Evolutionary conservation across 768 basidiomycete genomes (phyloP).

Genomic region (Sarcomyxa edulis): DNA sequence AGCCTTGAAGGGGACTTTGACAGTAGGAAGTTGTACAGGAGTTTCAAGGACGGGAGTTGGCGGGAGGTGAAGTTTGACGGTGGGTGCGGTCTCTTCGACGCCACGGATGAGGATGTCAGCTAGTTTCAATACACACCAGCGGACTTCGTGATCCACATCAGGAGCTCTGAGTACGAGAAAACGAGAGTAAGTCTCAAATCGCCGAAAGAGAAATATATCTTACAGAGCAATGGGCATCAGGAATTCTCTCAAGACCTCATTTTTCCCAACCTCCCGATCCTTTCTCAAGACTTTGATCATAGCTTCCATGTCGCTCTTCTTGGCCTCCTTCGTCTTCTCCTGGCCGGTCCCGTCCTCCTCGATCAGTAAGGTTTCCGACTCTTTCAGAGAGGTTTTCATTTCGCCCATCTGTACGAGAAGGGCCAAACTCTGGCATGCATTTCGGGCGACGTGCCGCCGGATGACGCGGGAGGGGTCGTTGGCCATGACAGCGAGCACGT

Average conservation of each 20-base stretch:
- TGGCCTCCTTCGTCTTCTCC: conserved; percentile 67
- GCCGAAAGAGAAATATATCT: conserved; percentile 17
- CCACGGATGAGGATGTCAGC: conserved; percentile 86
- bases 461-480: conserved; percentile 80
- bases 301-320: conserved; percentile 77
- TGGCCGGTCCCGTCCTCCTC: conserved; percentile 79
- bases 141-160: conserved; percentile 81
- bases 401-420: conserved; percentile 87
- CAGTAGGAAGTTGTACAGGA: conserved; percentile 48
- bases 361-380: conserved; percentile 72
- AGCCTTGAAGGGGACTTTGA: conserved; percentile 47
- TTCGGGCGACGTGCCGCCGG: conserved; percentile 82
- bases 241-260: conserved; percentile 72
- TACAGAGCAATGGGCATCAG: conserved; percentile 82
- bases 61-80: conserved; percentile 77
- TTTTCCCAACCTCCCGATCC: conserved; percentile 79
- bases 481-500: conserved; percentile 81
- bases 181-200: conserved; percentile 4
- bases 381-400: conserved; percentile 72
- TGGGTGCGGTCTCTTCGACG: conserved; percentile 78
- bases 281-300: conserved; percentile 87
- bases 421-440: conserved; percentile 81
- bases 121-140: conserved; percentile 87
- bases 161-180: conserved; percentile 48
- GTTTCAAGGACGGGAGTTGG: conserved; percentile 65